phyloP scores from a whole-genome alignment of 2,329 filamentous ascomycete species.

The Calycina herbarum region DNA sequence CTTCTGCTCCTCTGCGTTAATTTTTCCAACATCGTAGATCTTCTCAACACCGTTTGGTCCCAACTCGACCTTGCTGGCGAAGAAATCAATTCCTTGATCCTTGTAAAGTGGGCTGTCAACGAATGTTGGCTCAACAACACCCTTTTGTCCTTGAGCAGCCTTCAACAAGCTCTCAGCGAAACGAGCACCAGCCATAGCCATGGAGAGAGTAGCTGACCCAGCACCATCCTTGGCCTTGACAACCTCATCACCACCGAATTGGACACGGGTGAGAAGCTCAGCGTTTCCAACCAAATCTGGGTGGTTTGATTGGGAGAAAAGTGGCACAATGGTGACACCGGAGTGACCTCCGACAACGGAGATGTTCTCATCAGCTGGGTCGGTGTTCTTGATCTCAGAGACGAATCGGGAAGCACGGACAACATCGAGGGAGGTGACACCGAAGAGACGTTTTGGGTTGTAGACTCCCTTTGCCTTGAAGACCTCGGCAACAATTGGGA shows the following conservation, averaged over 20 bases:
- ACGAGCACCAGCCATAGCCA: constrained; percentile 91
- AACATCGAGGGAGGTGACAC: constrained; percentile 98
- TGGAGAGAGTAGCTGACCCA: constrained; percentile 95
- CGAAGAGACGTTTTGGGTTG: constrained; percentile 98
- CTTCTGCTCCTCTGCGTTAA: constrained; percentile 84
- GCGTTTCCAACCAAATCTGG: constrained; percentile 76
- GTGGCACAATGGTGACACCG: constrained; percentile 95
- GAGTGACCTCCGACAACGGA: constrained; percentile 97
- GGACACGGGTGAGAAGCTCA: constrained; percentile 80
- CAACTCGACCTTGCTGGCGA: constrained; percentile 92
- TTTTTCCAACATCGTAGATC: constrained; percentile 82
- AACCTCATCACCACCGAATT: constrained; percentile 99
- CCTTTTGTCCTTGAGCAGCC: constrained; percentile 90
- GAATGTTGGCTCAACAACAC: constrained; percentile 92
- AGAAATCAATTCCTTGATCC: constrained; percentile 97
- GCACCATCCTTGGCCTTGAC: constrained; percentile 99
- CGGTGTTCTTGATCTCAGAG: constrained; percentile 85
- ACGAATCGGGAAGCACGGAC: constrained; percentile 98
- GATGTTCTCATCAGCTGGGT: constrained; percentile 92
- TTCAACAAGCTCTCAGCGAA: constrained; percentile 89
- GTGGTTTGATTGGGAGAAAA: constrained; percentile 93
- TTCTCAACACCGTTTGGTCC: constrained; percentile 95
- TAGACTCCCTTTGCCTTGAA: constrained; percentile 96
- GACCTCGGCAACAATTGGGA: constrained; percentile 95
- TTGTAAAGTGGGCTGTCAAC: constrained; percentile 98